Percentiles rank a stretch among this genome's conserved stretches.
Evolutionary conservation across 805 yeast genomes (phyloP).

Genomic region (Yarrowia sp.): DNA sequence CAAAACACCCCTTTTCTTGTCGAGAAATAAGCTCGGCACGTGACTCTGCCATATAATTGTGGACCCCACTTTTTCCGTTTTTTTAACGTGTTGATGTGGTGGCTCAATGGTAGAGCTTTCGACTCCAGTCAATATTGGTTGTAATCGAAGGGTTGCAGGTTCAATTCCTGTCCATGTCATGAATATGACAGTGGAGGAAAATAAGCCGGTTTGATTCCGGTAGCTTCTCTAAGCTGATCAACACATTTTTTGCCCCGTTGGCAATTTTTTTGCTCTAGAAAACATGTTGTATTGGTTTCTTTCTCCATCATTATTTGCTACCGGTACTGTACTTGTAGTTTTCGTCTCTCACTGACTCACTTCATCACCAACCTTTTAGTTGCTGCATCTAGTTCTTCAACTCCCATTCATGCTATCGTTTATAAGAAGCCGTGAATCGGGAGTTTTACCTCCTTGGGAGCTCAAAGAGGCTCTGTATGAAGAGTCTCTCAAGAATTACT

Average conservation of each 20-base stretch:
- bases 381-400: background rate
- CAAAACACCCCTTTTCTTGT: no score
- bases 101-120: constrained; percentile 84
- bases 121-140: constrained; percentile 62
- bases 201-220: constrained; percentile 36
- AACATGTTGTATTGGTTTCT: background rate
- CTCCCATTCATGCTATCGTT: constrained; percentile 26
- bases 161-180: constrained; percentile 72
- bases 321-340: no score
- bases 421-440: constrained; percentile 20
- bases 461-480: constrained; percentile 39
- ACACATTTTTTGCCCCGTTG: background rate
- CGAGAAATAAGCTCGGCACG: no score
- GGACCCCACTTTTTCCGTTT: background rate
- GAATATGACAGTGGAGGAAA: constrained; percentile 34
- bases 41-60: background rate
- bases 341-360: no score
- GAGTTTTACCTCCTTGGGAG: constrained; percentile 29
- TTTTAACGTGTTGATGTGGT: constrained; percentile 49
- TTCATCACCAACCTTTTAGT: background rate
- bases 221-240: constrained; percentile 38
- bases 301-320: no score
- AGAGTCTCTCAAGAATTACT: constrained; percentile 20
- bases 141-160: constrained; percentile 85
- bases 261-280: background rate